Base-by-base conservation (phyloP, 1,284 basidiomycete species). In the Gastroboletus turbinatus region DNA sequence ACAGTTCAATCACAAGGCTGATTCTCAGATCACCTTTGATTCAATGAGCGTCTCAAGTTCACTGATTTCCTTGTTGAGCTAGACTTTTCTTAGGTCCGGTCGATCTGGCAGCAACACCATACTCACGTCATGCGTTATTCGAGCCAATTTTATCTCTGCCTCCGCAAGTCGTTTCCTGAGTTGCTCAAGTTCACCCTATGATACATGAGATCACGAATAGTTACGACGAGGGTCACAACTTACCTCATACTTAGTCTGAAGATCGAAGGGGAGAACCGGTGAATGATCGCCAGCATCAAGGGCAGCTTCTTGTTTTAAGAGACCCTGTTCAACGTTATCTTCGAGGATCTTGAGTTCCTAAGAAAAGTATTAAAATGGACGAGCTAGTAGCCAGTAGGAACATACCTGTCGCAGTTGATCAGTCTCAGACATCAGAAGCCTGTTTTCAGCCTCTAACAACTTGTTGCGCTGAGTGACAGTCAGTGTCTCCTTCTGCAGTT, bases 11-110 rank as follows among this genome's bases (percentile, higher is more conserved):
- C 30, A 36, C 35, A n/a, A 30, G 45, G 14, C 30, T 27, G 10
- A 10, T 52, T 50, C 29, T 33, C 9, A 10, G 53, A 75, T 50
- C 58, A 87, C 84, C 84, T 97, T 96, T 55, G 91, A 84, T 72
- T 97, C 94, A 36, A 96, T 86, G 44, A 97, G 78, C 55, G 86
- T 82, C 72, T 97, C 94, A 23, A 97, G 80, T 69, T 96, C 93
- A 50, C 87, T 84, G 50, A 96, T 91, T 74, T 96, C 93, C 67
- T 94, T 92, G 73, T 94, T 91, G 59, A 94, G 81, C 90, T 94
- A 64, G 23, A 60, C 14, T 32, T 57, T 48, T 36, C 35, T 44
- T 46, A 56, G 51, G 23, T 60, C 46, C 53, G 50, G 48, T 53
- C 48, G 49, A 23, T 30, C 44, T 27, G 42, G 51, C 19, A 10